Percentiles rank a stretch among this genome's conserved stretches.
These are phyloP conservation scores for Potentilla sterilis DNA, from an alignment of 306 rosid genomes.

Conservation along the genomic window DNA sequence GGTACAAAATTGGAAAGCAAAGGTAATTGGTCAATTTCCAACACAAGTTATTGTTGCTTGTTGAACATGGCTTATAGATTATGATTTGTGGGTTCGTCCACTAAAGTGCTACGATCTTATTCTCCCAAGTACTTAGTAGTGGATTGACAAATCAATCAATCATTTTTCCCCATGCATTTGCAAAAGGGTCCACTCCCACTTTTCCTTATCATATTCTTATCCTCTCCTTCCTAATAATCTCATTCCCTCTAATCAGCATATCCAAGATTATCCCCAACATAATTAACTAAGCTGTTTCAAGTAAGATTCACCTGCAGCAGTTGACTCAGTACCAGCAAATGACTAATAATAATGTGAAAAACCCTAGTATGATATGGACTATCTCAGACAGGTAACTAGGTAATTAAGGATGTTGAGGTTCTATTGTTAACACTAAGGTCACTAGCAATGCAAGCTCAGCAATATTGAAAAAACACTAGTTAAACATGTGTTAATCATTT, in stretches of 20 bases:
- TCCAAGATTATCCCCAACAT: background rate
- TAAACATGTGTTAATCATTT: background rate
- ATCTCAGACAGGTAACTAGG: background rate
- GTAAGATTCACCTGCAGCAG: background rate
- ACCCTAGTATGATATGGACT: background rate
- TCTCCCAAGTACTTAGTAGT: conserved; percentile 6
- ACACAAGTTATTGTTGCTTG: background rate
- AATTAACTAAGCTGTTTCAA: background rate
- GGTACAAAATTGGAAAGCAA: background rate
- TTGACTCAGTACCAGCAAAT: background rate
- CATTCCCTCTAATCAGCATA: background rate
- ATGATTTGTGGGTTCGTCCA: background rate
- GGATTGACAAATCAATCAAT: conserved; percentile 20
- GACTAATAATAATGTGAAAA: background rate
- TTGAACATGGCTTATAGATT: background rate
- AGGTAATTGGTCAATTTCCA: background rate
- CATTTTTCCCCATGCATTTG: background rate
- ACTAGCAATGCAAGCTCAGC: background rate
- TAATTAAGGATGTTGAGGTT: background rate
- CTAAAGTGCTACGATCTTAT: background rate
- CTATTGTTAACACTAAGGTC: too few relatives aligned
- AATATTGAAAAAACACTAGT: background rate
- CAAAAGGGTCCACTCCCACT: conserved; percentile 20
- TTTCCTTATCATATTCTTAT: conserved; percentile 28
- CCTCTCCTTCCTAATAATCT: background rate